Conservation (phyloP, 1,139 yeast genomes). For the Pichia cactophila region DNA sequence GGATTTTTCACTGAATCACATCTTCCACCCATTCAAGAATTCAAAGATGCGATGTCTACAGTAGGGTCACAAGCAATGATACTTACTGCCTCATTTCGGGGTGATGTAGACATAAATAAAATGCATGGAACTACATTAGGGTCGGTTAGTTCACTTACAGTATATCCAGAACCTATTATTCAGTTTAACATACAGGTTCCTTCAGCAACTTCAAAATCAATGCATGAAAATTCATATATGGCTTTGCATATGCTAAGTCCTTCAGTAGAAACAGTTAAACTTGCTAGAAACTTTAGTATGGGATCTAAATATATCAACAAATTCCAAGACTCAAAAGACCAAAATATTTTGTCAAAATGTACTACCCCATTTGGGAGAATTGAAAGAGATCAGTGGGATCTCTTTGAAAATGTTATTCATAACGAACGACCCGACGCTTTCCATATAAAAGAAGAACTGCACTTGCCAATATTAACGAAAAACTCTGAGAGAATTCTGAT, state of each 20-base stretch:
- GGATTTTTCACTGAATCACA: conserved; percentile 13
- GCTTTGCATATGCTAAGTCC: conserved; percentile 78
- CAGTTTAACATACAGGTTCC: conserved; percentile 83
- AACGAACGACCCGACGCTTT: conserved; percentile 10
- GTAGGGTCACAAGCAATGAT: conserved; percentile 35
- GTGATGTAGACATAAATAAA: conserved; percentile 19
- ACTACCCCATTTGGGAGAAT: conserved; percentile 39
- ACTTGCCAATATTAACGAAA: conserved; percentile 49
- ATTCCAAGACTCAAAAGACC: neutral
- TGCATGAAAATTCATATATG: conserved; percentile 48
- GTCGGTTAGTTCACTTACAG: conserved; percentile 70
- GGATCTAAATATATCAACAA: conserved; percentile 35
- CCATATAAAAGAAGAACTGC: conserved; percentile 16
- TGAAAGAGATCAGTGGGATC: conserved; percentile 29
- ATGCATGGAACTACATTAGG: conserved; percentile 74
- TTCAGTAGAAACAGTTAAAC: conserved; percentile 37
- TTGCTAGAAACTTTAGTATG: conserved; percentile 56
- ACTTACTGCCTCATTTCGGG: conserved; percentile 29
- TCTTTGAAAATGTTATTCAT: conserved; percentile 14
- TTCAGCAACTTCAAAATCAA: conserved; percentile 60
- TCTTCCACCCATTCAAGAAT: conserved; percentile 21
- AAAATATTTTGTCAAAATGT: conserved; percentile 5
- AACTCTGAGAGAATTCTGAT: conserved; percentile 57
- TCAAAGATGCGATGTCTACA: conserved; percentile 28
- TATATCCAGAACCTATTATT: conserved; percentile 63